Percentiles rank a stretch among this genome's conserved stretches.
Conservation (phyloP, 2,329 filamentous ascomycete species). For the Alternaria rosae region DNA sequence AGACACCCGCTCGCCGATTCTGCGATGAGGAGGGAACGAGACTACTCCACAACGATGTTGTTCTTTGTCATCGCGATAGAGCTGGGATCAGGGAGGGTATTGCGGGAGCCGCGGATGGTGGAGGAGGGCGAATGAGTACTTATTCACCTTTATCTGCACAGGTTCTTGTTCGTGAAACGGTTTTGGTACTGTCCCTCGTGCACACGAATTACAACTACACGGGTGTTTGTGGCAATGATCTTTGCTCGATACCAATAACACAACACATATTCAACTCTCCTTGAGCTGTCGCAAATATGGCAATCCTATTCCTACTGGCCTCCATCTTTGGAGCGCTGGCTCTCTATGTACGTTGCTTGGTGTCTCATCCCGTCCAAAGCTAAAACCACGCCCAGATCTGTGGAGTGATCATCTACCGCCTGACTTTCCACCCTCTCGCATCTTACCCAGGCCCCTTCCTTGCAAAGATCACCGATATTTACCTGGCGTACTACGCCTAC, state of each 20-base stretch:
- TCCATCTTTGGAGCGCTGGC: slow-evolving; percentile 32
- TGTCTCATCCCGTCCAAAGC: background rate
- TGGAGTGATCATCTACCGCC: slow-evolving; percentile 46
- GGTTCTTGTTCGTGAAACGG: background rate
- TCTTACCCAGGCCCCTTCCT: slow-evolving; percentile 54
- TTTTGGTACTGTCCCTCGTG: background rate
- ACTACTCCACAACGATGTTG: slow-evolving; percentile 8
- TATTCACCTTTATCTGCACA: slow-evolving; percentile 14
- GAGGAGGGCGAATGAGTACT: slow-evolving; percentile 27
- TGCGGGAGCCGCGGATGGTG: slow-evolving; percentile 39
- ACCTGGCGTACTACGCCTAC: slow-evolving; percentile 70
- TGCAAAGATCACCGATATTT: slow-evolving; percentile 48
- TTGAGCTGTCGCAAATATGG: slow-evolving; percentile 5
- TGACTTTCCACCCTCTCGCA: slow-evolving; percentile 54
- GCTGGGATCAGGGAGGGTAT: slow-evolving; percentile 22
- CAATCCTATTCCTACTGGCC: slow-evolving; percentile 27
- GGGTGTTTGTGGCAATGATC: slow-evolving; percentile 4
- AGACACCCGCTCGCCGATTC: slow-evolving; percentile 6
- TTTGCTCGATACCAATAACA: background rate
- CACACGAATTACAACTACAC: background rate
- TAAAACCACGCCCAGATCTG: slow-evolving; percentile 30
- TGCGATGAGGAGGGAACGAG: slow-evolving; percentile 16
- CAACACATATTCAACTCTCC: background rate
- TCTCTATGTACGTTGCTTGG: slow-evolving; percentile 36
- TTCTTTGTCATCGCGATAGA: slow-evolving; percentile 10